Base-by-base conservation (phyloP, 192 early-diverging fungal genomes). In the Mortierella antarctica region DNA sequence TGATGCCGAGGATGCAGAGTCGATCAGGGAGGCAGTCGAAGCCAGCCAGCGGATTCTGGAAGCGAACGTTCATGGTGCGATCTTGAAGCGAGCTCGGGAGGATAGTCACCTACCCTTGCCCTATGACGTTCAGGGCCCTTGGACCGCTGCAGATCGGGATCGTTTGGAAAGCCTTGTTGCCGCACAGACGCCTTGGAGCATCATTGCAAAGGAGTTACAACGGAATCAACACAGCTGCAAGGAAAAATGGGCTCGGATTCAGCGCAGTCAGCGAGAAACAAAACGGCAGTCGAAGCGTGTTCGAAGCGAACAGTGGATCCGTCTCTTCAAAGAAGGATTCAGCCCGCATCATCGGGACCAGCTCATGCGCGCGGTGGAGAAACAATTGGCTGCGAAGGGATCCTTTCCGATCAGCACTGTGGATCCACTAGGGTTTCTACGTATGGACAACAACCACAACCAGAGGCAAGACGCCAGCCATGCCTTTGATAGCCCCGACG, bases 221-320 rank as follows among this genome's bases (percentile, higher is more conserved):
- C 63, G 77, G 21, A 80, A 80, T 11, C 69, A 67, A 14, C 45
- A 63, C 7, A 80, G 69, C 13, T 80, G 77, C 42, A 80, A 80
- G 58, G 70, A 72, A 31, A 80, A 80, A 31, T 80, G 70, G 65
- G n/a, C 23, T 13, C 56, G 69, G 58, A 80, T 80, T 4, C 65
- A 56, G 48, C 55, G 62, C 23, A 50, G 52, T 17, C 64, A 54
- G 8, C 11, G 50, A 21, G 42, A 71, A 7, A 31, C 55, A n/a
- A 50, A 7, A 20, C 62, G 58, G 13, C n/a, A 42, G 5, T 71
- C 58, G n/a, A 50, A 55, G n/a, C 66, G 61, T 13, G 21, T 72
- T n/a, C 64, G 49, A 41, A 41, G 57, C 6, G 53, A 42, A 9
- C 69, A 58, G 20, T 65, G 69, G 54, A 68, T 10, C 14, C 64